These are phyloP conservation scores for Arthrobotrys sphaeroides DNA, from an alignment of 2,329 filamentous ascomycete genomes.

Conservation along the genomic window DNA sequence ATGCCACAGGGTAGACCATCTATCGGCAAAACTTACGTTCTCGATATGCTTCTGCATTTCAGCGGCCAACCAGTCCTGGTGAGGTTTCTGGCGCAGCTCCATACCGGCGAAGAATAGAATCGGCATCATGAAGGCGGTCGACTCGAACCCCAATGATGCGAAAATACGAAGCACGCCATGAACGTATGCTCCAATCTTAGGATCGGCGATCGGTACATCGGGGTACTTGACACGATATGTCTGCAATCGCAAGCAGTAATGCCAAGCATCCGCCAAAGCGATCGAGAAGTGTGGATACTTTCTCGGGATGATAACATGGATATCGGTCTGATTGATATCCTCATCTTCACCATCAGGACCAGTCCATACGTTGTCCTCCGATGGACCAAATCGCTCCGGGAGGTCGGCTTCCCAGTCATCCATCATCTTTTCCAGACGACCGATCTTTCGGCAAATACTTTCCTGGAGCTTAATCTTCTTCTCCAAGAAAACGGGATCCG, in stretches of 20 bases:
- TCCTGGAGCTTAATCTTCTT: conserved; percentile 55
- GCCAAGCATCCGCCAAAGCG: conserved; percentile 56
- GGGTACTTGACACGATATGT: conserved; percentile 57
- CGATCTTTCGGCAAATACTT: conserved; percentile 55
- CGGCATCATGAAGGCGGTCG: conserved; percentile 55
- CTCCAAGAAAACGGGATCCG: conserved; percentile 27
- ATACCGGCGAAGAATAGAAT: conserved; percentile 55
- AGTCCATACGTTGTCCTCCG: conserved; percentile 51
- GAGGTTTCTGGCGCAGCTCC: conserved; percentile 56
- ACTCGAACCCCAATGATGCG: conserved; percentile 54
- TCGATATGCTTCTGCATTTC: conserved; percentile 55
- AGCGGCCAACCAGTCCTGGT: conserved; percentile 56
- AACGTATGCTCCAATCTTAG: conserved; percentile 55
- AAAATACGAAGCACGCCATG: conserved; percentile 56
- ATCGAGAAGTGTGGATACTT: conserved; percentile 56
- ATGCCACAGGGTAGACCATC: neutral
- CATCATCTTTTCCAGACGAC: conserved; percentile 55
- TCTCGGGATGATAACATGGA: conserved; percentile 54
- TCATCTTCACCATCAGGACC: conserved; percentile 54
- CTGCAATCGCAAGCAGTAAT: conserved; percentile 55
- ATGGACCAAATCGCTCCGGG: conserved; percentile 55
- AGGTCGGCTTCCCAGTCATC: conserved; percentile 56
- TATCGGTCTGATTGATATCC: conserved; percentile 56
- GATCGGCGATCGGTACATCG: conserved; percentile 53
- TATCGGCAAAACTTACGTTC: conserved; percentile 8